These are phyloP conservation scores for Sporothrix curviconia DNA, from an alignment of 2,329 filamentous ascomycete genomes.

Conservation along the genomic window DNA sequence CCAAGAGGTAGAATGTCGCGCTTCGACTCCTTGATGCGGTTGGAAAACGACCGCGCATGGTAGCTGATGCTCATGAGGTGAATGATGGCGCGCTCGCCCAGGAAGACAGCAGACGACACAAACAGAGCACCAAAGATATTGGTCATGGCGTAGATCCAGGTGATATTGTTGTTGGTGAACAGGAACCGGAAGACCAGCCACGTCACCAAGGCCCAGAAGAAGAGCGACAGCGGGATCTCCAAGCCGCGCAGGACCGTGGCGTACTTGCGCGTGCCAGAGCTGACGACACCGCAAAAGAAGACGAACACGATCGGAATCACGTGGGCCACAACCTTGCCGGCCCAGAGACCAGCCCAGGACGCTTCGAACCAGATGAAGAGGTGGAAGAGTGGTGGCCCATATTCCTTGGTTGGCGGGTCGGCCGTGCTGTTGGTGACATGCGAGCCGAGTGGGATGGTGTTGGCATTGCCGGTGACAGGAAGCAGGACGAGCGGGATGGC, in stretches of 20 bases:
- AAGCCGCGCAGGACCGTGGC: slow-evolving; percentile 57
- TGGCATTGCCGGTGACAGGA: slow-evolving; percentile 34
- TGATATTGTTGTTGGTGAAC: slow-evolving; percentile 35
- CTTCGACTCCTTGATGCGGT: slow-evolving; percentile 83
- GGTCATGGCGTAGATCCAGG: slow-evolving; percentile 54
- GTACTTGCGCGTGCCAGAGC: slow-evolving; percentile 64
- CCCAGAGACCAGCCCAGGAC: slow-evolving; percentile 62
- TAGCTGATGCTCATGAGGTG: slow-evolving; percentile 82
- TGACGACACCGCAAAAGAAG: slow-evolving; percentile 63
- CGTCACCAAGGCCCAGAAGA: slow-evolving; percentile 60
- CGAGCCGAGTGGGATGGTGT: slow-evolving; percentile 23
- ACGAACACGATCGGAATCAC: slow-evolving; percentile 57
- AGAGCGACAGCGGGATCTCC: slow-evolving; percentile 60
- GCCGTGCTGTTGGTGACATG: slow-evolving; percentile 22
- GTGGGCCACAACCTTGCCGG: slow-evolving; percentile 58
- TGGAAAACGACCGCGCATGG: slow-evolving; percentile 75
- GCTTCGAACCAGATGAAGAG: slow-evolving; percentile 65
- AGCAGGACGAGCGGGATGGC: slow-evolving; percentile 56
- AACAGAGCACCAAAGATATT: slow-evolving; percentile 61
- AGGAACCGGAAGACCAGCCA: slow-evolving; percentile 57
- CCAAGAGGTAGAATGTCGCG: slow-evolving; percentile 73
- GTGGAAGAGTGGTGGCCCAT: slow-evolving; percentile 47
- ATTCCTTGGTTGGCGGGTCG: slow-evolving; percentile 19
- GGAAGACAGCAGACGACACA: slow-evolving; percentile 61
- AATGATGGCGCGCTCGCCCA: slow-evolving; percentile 71